Evolutionary conservation across 2,329 filamentous ascomycete genomes (phyloP).

Genomic region (Orbilia ellipsospora): DNA sequence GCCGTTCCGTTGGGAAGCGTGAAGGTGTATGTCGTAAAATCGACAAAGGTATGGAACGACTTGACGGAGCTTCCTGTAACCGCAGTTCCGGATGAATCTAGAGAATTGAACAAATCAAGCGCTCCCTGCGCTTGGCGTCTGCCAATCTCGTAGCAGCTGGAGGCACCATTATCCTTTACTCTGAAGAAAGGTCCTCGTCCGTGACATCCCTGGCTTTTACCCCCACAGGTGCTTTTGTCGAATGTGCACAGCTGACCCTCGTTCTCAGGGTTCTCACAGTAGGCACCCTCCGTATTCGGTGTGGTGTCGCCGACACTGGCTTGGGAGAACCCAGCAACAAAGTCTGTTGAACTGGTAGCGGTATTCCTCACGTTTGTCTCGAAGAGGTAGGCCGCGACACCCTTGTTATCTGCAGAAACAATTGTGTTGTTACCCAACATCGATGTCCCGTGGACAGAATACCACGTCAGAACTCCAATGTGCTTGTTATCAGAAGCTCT

Average conservation of each 20-base stretch:
- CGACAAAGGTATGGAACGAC: conserved; percentile 84
- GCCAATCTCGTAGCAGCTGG: conserved; percentile 81
- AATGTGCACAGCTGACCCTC: conserved; percentile 74
- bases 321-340: conserved; percentile 92
- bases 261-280: conserved; percentile 78
- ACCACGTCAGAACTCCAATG: conserved; percentile 84
- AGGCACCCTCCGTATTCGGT: conserved; percentile 87
- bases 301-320: conserved; percentile 90
- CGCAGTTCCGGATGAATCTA: conserved; percentile 53
- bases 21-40: conserved; percentile 82
- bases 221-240: conserved; percentile 85
- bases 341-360: conserved; percentile 70
- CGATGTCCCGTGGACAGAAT: conserved; percentile 90
- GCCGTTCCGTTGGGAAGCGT: conserved; percentile 76
- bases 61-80: conserved; percentile 72
- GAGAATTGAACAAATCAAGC: conserved; percentile 64
- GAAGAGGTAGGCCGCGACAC: conserved; percentile 85
- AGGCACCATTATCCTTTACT: conserved; percentile 70
- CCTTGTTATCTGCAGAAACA: conserved; percentile 95
- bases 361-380: conserved; percentile 75
- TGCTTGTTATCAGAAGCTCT: conserved; percentile 79
- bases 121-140: conserved; percentile 76
- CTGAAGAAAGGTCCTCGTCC: conserved; percentile 77
- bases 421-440: conserved; percentile 92
- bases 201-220: conserved; percentile 76